Evolutionary conservation across 306 rosid species (phyloP).

Genomic region (Alnus glutinosa): DNA sequence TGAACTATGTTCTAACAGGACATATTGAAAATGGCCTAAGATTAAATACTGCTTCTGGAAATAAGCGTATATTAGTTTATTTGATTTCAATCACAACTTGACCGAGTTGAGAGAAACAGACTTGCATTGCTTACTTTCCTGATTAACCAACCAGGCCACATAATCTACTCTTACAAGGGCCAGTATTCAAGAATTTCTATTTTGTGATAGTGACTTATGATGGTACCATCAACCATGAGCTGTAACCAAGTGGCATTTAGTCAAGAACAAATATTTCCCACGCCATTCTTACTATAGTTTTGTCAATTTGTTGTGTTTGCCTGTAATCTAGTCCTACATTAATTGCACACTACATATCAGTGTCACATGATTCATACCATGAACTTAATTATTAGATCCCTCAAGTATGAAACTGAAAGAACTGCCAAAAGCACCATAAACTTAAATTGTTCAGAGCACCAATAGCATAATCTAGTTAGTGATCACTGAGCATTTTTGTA

Average conservation of each 20-base stretch:
- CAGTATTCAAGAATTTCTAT: not conserved
- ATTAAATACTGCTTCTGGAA: too few species aligned
- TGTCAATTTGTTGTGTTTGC: not conserved
- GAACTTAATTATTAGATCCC: not conserved
- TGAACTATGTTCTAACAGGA: too few species aligned
- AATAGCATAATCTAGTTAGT: not conserved
- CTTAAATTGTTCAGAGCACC: constrained; percentile 1
- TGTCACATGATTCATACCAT: not conserved
- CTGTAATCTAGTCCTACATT: not conserved
- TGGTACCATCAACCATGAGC: not conserved
- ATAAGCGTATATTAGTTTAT: not conserved
- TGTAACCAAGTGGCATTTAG: not conserved
- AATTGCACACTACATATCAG: not conserved
- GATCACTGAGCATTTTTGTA: constrained; percentile 5
- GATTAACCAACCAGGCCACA: not conserved
- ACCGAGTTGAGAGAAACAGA: not conserved
- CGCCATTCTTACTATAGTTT: not conserved
- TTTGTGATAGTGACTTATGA: not conserved
- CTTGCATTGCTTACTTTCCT: not conserved
- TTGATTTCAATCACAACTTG: not conserved
- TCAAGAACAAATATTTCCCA: not conserved
- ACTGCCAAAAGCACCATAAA: not conserved
- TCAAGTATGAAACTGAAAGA: not conserved
- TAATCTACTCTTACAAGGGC: not conserved
- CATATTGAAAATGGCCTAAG: too few species aligned